Evolutionary conservation across 2,329 filamentous ascomycete genomes (phyloP), one percentile per base, ranked within the genome.

Genomic region (Podosphaera xanthii): DNA sequence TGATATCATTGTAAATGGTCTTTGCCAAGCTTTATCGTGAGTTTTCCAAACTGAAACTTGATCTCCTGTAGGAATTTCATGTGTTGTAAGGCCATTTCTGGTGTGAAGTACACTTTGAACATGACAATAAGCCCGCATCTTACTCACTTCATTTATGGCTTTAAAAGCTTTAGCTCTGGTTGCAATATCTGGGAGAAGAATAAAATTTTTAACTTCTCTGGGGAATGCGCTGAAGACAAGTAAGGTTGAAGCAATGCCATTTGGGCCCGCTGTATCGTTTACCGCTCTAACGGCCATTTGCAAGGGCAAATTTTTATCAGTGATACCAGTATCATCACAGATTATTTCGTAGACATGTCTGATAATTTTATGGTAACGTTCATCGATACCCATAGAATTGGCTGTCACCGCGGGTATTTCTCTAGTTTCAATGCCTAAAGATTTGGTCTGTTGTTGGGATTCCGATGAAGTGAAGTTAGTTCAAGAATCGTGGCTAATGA

Each of bases 381-480:
- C 58, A 40, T 52, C 58, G 2, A 38, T 59, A 22, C 46, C 46
- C 10, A 59, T 49, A 30, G 33, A 59, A 22, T 52, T 2, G 30
- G 40, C 6, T 2, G 58, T 49, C 42, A 54, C 35, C 4, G 55
- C 58, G 1, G 48, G 49, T 1, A 59, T 34, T 34, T 4, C 50
- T 38, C 44, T 22, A 22, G 22, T 22, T 22, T 22, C 22, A 22
- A 22, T 22, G 22, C 22, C 22, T 22, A 22, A 22, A 22, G 22
- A 22, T 22, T 22, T 22, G 22, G 22, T 22, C 22, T 22, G 22
- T 59, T 2, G 35, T 31, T 2, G 34, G 6, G 31, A 44, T 55
- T 40, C 50, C 34, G 2, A 59, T 40, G 10, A n/a, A 12, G 58
- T 42, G 35, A 60, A 60, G 31, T 58, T 60, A 22, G 44, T 54